Conservation (phyloP, 2,329 filamentous ascomycete genomes). For the Aspergillus tubingensis region DNA sequence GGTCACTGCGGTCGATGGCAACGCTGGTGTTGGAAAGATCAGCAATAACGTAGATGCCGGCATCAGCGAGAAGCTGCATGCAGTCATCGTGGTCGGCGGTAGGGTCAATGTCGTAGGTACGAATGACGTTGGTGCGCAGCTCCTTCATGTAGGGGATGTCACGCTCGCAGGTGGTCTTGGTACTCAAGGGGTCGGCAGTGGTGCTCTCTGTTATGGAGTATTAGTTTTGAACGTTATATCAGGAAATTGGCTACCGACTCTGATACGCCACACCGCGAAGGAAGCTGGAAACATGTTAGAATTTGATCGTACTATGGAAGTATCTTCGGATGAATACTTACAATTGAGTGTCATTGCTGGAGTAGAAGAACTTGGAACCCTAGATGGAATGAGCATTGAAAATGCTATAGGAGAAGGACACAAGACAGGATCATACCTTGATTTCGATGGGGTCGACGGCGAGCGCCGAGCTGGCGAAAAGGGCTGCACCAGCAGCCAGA, state of each 20-base stretch:
- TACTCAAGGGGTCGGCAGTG: slow-evolving; percentile 74
- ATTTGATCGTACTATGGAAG: not conserved
- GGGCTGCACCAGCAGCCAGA: slow-evolving; percentile 35
- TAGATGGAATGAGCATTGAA: slow-evolving; percentile 33
- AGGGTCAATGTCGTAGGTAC: slow-evolving; percentile 89
- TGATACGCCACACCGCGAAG: slow-evolving; percentile 94
- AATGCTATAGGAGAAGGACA: not conserved
- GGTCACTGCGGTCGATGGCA: slow-evolving; percentile 81
- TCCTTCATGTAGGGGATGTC: slow-evolving; percentile 79
- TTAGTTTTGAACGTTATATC: not conserved
- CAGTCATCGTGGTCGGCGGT: slow-evolving; percentile 73
- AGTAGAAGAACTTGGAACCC: slow-evolving; percentile 84
- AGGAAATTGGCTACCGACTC: slow-evolving; percentile 34
- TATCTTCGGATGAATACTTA: slow-evolving; percentile 1
- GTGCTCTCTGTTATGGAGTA: slow-evolving; percentile 53
- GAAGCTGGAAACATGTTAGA: slow-evolving; percentile 49
- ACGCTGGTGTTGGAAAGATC: slow-evolving; percentile 77
- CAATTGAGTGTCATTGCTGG: slow-evolving; percentile 72
- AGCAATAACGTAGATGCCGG: slow-evolving; percentile 90
- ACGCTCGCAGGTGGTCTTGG: slow-evolving; percentile 69
- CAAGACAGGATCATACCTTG: slow-evolving; percentile 40
- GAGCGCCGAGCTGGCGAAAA: slow-evolving; percentile 44
- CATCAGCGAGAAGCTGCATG: slow-evolving; percentile 76
- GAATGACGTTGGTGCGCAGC: slow-evolving; percentile 85
- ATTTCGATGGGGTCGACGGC: slow-evolving; percentile 59